Base-by-base conservation (phyloP, 1,139 yeast species). In the Casaregolazyma suthepensis region DNA sequence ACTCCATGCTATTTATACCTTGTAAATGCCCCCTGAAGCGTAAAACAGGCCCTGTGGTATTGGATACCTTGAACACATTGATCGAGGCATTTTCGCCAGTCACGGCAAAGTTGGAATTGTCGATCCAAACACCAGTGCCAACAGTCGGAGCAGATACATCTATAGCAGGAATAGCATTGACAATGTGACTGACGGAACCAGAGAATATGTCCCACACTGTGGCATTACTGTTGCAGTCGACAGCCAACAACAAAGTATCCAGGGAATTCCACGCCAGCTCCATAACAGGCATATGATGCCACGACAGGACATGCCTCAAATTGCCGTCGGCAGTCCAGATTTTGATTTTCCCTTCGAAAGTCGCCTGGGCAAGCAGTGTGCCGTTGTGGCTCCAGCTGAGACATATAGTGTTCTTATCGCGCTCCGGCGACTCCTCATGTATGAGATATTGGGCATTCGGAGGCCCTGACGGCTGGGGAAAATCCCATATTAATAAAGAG, bases 1-100 rank as follows among this genome's bases (percentile, higher is more conserved):
- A 87, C 44, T 71, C 69, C 15, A 87, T 72, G 3, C 72, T 71
- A n/a, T 87, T 76, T 13, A 87, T 77, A 0, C 81, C 74, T 51
- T 81, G 79, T 12, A 78, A 74, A 64, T 89, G 96, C 1, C 96
- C 96, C 20, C 77, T 66, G 49, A 89, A 75, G 46, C 76, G 74
- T 3, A 93, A 88, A 1, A 83, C 68, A 0, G 87, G 82, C 43
- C 68, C 68, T 12, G 37, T 37, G 1, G 44, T 44, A 26, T 78
- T 81, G 10, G 75, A 74, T 5, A 85, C 71, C 47, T 81, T 78
- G 68, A 79, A 82, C 0, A 89, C 80, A 35, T 79, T 71, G n/a
- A 88, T 78, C 2, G 80, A 63, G 44, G 82, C 78, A 48, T 76
- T 76, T 5, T 74, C 67, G 0, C 87, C 85, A 0, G 96, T 81